Base-by-base conservation (phyloP, 75 land plant genomes). In the Cunninghamia lanceolata region DNA sequence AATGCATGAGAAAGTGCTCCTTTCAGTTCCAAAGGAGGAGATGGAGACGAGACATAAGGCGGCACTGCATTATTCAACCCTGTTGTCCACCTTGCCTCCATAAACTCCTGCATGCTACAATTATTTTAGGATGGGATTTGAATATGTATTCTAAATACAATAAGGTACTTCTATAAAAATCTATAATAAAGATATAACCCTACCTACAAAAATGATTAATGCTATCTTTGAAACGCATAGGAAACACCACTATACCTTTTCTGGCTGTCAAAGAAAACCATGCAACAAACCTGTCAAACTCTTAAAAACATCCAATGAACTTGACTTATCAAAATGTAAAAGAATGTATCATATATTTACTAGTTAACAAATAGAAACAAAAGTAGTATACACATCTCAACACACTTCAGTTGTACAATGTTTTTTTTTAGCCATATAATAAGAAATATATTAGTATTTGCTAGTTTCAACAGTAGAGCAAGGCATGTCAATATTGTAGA, bases 131-230 rank as follows among this genome's bases (percentile, higher is more conserved):
- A n/a, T n/a, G n/a, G n/a, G n/a, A n/a, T n/a, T n/a, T n/a, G n/a
- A n/a, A n/a, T n/a, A n/a, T n/a, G n/a, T n/a, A n/a, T n/a, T n/a
- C n/a, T n/a, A n/a, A n/a, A n/a, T n/a, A n/a, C n/a, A n/a, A n/a
- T n/a, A n/a, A n/a, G n/a, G n/a, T n/a, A n/a, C n/a, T n/a, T n/a
- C n/a, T n/a, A n/a, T n/a, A n/a, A n/a, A n/a, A n/a, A n/a, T n/a
- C n/a, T n/a, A n/a, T n/a, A n/a, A n/a, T 14, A 71, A 75, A 30
- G 14, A 78, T 84, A 84, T 45, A 43, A 59, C 39, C 82, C 83
- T 91, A 95, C 99, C 96, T 96, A 94, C 84, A 98, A 88, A 88
- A 98, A 98, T 50, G 99, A 86, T 98, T 98, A 87, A 93, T 86
- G 56, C 90, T 90, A 86, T 98, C 99, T 88, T 94, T 95, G 88